phyloP scores from a whole-genome alignment of 2,329 filamentous ascomycete genomes.

The Paraphoma chrysanthemicola region DNA sequence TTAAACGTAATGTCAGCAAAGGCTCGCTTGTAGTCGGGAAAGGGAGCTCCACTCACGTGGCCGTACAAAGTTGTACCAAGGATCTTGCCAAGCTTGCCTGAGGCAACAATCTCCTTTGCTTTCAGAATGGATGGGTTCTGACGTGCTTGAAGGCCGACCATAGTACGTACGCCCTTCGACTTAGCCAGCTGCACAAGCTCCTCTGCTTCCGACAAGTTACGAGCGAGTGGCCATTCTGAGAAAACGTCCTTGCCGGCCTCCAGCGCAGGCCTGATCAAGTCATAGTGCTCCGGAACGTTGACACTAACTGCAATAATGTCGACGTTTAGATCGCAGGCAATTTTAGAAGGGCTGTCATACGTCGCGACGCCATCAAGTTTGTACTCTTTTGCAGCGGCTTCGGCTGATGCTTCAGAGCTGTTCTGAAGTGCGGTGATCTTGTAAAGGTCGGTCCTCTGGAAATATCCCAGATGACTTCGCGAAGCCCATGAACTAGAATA shows the following conservation, averaged over 20 bases:
- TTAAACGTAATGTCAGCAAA: no score
- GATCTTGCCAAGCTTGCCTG: constrained; percentile 54
- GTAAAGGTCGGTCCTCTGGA: constrained; percentile 48
- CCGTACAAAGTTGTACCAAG: constrained; percentile 44
- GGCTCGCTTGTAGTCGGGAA: no score
- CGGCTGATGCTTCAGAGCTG: constrained; percentile 53
- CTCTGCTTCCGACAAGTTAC: constrained; percentile 50
- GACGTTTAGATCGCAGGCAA: constrained; percentile 56
- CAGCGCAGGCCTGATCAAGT: constrained; percentile 51
- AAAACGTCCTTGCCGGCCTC: constrained; percentile 53
- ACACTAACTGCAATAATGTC: constrained; percentile 58
- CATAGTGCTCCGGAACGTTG: constrained; percentile 53
- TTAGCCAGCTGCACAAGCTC: constrained; percentile 53
- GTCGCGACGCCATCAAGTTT: constrained; percentile 48
- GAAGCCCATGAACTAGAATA: constrained; percentile 44
- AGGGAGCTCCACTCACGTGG: constrained; percentile 18
- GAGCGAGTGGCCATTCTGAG: constrained; percentile 59
- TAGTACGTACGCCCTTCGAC: constrained; percentile 50
- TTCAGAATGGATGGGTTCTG: constrained; percentile 50
- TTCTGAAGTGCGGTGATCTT: constrained; percentile 60
- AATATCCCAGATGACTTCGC: constrained; percentile 48
- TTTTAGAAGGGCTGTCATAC: constrained; percentile 51
- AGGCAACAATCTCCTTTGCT: constrained; percentile 52
- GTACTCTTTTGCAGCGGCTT: constrained; percentile 48
- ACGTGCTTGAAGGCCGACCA: constrained; percentile 58